These are phyloP conservation scores for Pinus tabuliformis DNA, from an alignment of 75 land plant genomes.

Conservation along the genomic window DNA sequence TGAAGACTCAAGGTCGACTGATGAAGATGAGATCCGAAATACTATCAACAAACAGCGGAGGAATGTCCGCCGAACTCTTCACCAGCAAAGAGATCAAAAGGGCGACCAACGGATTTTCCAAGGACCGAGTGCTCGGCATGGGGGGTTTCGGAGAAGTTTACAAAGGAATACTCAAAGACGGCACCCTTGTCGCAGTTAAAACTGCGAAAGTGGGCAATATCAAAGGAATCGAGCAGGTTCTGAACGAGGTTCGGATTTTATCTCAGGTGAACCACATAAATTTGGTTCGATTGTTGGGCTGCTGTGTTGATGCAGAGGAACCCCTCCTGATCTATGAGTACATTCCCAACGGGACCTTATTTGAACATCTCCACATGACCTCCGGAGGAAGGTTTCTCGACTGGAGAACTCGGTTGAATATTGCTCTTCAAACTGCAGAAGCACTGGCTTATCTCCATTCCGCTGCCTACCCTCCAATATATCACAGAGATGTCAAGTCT, in stretches of 20 bases:
- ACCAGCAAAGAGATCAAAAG: constrained; percentile 49
- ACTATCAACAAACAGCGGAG: constrained; percentile 26
- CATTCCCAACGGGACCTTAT: constrained; percentile 49
- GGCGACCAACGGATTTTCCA: constrained; percentile 54
- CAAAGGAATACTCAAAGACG: constrained; percentile 55
- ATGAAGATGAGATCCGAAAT: constrained; percentile 39
- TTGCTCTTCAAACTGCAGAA: constrained; percentile 24
- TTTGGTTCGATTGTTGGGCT: constrained; percentile 64
- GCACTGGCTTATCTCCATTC: constrained; percentile 37
- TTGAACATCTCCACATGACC: constrained; percentile 5
- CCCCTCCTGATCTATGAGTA: constrained; percentile 68
- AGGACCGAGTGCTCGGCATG: constrained; percentile 46
- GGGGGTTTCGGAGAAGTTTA: constrained; percentile 77
- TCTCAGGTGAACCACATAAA: constrained; percentile 63
- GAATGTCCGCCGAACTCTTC: constrained; percentile 50
- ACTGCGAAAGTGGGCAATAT: constrained; percentile 48
- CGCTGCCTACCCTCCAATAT: constrained; percentile 28
- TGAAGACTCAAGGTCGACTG: constrained; percentile 35
- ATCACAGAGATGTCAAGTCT: constrained; percentile 54
- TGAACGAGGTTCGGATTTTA: constrained; percentile 69
- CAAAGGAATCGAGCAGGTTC: constrained; percentile 54
- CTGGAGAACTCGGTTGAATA: constrained; percentile 29
- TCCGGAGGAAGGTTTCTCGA: background rate
- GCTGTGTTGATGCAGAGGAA: constrained; percentile 63
- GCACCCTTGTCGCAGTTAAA: constrained; percentile 57